A percentile compares a stretch with the other conserved stretches of the same genome.
Evolutionary conservation across 768 basidiomycete species (phyloP).

Genomic region (Termitomyces sp.): DNA sequence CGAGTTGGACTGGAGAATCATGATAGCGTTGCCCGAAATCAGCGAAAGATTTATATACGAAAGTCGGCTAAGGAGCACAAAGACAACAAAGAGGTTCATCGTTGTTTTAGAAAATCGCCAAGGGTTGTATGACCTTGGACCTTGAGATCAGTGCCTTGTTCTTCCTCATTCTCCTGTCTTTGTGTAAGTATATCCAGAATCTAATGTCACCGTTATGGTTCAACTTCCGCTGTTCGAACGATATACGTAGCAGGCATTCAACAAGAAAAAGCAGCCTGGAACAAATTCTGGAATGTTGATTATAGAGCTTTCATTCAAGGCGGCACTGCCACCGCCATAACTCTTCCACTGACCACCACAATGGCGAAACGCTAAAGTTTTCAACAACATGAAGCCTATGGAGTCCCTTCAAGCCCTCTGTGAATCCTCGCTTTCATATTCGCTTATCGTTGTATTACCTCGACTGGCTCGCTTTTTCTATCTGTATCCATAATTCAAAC

Average conservation of each 20-base stretch:
- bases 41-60: neutral
- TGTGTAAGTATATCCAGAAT: too few relatives aligned
- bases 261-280: neutral
- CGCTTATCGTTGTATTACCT: neutral
- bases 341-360: slow-evolving; percentile 2
- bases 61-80: neutral
- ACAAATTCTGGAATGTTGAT: neutral
- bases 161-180: neutral
- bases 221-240: neutral
- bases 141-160: too few relatives aligned
- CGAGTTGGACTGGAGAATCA: neutral
- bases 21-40: neutral
- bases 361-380: slow-evolving; percentile 11
- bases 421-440: slow-evolving; percentile 2
- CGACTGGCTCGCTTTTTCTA: neutral
- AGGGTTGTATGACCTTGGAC: neutral
- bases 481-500: slow-evolving; percentile 1
- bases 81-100: neutral
- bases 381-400: neutral
- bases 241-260: neutral
- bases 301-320: neutral
- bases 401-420: neutral
- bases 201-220: neutral
- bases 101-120: too few relatives aligned
- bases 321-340: slow-evolving; percentile 9